Base-by-base conservation (phyloP, 805 yeast genomes). In the Barnettozyma vustinii region DNA sequence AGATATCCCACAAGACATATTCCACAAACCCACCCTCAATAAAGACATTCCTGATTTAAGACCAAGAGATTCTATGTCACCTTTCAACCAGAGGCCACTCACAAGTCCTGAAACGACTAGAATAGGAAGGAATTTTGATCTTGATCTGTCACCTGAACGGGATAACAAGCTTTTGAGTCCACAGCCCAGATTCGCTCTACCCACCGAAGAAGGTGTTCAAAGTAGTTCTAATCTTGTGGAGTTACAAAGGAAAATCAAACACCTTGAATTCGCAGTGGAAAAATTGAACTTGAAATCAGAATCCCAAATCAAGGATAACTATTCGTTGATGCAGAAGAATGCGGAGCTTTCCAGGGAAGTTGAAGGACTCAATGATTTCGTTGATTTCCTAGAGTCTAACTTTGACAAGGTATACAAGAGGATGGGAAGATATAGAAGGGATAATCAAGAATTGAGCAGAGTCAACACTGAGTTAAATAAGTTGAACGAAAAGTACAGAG, bases 371-470 rank as follows among this genome's bases (percentile, higher is more conserved):
- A 56, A 55, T 12, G 46, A 49, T 16, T 59, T 49, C 39, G 45
- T 53, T 36, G 48, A 51, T 26, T 56, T 59, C 42, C 45, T 59
- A 45, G 61, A 58, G 33, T 21, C 47, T 3, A 49, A 51, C 20
- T 55, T 51, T 39, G 53, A 51, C 9, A 44, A 47, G 23, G 47
- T 51, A 8, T 48, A 53, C 35, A 44, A 41, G 16, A 48, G 44
- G 23, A 42, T 42, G 18, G 27, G 26, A 8, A 9, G 25, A 3
- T 46, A 40, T 7, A 52, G 45, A 41, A 16, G 41, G 33, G 57
- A 58, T 23, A 53, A 51, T 37, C 42, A 44, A 8, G 25, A 47
- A 13, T 23, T 51, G 33, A 49, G 53, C 47, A 50, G 47, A 35
- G 39, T 40, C 5, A 58, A 56, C 35, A 43, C 46, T 23, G 50